Percentiles rank a stretch among this genome's conserved stretches.
Evolutionary conservation across 305 asterid species (phyloP).

Genomic region (Fraxinus paxiana): DNA sequence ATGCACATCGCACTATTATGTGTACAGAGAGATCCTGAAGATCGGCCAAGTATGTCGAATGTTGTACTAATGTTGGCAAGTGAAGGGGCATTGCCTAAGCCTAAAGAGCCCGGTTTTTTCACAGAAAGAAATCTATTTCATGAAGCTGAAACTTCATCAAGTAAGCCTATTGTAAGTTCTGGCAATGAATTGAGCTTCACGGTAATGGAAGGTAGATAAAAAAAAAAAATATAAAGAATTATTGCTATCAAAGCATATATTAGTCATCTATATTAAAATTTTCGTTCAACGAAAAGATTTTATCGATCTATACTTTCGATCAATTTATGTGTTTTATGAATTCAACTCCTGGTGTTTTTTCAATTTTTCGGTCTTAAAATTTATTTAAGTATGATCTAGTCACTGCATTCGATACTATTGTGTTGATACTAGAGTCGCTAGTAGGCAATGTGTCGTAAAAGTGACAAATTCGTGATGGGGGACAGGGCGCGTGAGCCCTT

Average conservation of each 20-base stretch:
- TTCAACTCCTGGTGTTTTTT: background rate
- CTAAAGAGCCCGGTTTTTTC: slow-evolving; percentile 23
- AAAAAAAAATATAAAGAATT: background rate
- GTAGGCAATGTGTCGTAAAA: too few relatives aligned
- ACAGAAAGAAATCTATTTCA: slow-evolving; percentile 4
- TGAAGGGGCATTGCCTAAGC: slow-evolving; percentile 8
- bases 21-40: background rate
- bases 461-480: background rate
- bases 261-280: background rate
- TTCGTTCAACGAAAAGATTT: background rate
- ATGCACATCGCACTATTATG: slow-evolving; percentile 10
- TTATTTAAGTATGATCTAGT: background rate
- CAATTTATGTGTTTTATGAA: background rate
- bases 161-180: background rate
- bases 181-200: slow-evolving; percentile 16
- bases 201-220: slow-evolving; percentile 1
- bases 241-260: background rate
- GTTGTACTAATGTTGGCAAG: slow-evolving; percentile 20
- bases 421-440: too few relatives aligned
- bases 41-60: slow-evolving; percentile 16
- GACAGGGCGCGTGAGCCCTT: background rate
- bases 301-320: background rate
- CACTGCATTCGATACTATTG: too few relatives aligned
- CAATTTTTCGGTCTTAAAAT: too few relatives aligned
- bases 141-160: slow-evolving; percentile 4